Conservation (phyloP, 495 filamentous ascomycete genomes). For the Annulohypoxylon stygium region DNA sequence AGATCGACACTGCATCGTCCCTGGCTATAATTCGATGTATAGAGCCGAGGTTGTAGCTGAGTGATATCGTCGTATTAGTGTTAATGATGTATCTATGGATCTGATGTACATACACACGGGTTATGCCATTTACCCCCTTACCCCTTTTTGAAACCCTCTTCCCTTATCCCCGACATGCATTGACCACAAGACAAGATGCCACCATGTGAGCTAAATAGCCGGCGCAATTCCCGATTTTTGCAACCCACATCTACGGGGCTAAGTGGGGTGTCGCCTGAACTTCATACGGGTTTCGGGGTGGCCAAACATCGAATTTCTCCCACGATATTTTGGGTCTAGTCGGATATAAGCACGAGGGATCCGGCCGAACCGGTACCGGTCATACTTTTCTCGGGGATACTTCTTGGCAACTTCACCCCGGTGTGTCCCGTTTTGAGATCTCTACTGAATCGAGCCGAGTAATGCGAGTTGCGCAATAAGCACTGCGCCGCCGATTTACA, state of each 20-base stretch:
- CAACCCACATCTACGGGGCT: neutral
- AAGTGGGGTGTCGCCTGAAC: neutral
- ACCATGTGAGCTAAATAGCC: neutral
- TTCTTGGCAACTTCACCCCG: neutral
- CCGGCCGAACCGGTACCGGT: constrained; percentile 9
- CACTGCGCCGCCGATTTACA: neutral
- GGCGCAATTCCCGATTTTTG: constrained; percentile 1
- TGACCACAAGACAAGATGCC: neutral
- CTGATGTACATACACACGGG: neutral
- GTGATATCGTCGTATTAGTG: neutral
- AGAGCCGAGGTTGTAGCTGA: constrained; percentile 4
- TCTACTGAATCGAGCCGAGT: neutral
- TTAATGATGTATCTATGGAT: neutral
- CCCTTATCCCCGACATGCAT: constrained; percentile 6
- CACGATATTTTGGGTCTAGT: neutral
- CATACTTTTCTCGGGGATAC: neutral
- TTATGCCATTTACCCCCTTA: neutral
- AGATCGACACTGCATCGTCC: constrained; percentile 2
- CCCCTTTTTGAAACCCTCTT: neutral
- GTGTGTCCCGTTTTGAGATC: neutral
- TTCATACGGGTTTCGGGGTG: neutral
- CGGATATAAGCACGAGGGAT: constrained; percentile 1
- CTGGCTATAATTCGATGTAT: neutral
- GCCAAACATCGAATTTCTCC: neutral
- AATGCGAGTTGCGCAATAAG: neutral